Percentiles rank a stretch among this genome's conserved stretches.
Conservation (phyloP, 148 eudicot genomes). For the Limonium bicolor region DNA sequence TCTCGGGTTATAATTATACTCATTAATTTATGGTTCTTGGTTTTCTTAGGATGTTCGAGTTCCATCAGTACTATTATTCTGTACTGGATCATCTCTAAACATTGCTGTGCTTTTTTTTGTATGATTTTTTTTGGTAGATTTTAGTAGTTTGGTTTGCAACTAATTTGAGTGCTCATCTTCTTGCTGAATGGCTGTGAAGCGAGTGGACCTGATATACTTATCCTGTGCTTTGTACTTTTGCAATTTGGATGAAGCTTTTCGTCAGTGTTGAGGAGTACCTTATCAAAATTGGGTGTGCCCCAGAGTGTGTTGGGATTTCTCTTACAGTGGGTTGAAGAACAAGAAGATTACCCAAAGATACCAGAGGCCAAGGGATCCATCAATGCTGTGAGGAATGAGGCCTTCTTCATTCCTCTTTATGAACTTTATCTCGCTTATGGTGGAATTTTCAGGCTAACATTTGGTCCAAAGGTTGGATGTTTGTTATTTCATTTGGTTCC, state of each 20-base stretch:
- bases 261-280: constrained; percentile 26
- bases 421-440: constrained; percentile 95
- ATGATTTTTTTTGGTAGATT: not conserved
- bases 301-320: constrained; percentile 30
- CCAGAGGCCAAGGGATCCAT: constrained; percentile 85
- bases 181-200: not conserved
- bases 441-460: constrained; percentile 79
- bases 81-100: too few species aligned
- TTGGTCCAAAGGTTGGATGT: constrained; percentile 86
- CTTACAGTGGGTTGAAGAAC: constrained; percentile 24
- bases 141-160: not conserved
- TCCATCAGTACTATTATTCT: too few species aligned
- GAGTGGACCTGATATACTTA: constrained; percentile 4
- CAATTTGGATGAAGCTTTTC: constrained; percentile 29
- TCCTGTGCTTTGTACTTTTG: constrained; percentile 2
- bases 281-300: constrained; percentile 62
- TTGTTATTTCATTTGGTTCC: not conserved
- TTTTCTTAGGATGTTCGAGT: too few species aligned
- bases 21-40: too few species aligned
- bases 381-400: constrained; percentile 55
- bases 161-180: not conserved
- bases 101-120: not conserved
- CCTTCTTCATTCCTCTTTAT: constrained; percentile 82
- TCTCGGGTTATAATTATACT: too few species aligned
- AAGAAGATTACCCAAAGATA: constrained; percentile 32